These are phyloP conservation scores for Xenoacremonium recifei DNA, from an alignment of 2,329 filamentous ascomycete species.

Conservation along the genomic window DNA sequence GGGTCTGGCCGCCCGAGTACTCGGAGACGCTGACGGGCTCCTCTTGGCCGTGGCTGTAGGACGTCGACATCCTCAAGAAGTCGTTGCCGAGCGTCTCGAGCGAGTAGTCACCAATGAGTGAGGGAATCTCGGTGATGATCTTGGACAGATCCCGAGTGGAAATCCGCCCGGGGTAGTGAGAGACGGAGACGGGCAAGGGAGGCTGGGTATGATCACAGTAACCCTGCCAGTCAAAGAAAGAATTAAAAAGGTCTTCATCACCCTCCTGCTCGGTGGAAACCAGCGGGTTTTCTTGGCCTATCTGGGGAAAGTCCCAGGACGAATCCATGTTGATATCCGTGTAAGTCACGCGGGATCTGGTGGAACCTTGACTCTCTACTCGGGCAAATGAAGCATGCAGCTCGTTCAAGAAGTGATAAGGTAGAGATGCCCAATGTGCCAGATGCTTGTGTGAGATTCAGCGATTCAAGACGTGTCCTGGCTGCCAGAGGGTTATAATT, in stretches of 20 bases:
- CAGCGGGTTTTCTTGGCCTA: conserved; percentile 36
- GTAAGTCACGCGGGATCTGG: conserved; percentile 41
- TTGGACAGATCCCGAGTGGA: conserved; percentile 30
- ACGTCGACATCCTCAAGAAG: conserved; percentile 34
- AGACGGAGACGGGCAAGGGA: conserved; percentile 27
- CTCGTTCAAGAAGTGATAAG: conserved; percentile 37
- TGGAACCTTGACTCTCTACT: conserved; percentile 39
- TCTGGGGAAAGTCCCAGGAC: conserved; percentile 32
- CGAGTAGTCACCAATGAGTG: conserved; percentile 32
- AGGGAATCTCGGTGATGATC: conserved; percentile 35
- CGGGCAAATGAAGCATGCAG: conserved; percentile 36
- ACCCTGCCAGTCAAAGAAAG: conserved; percentile 37
- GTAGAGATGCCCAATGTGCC: conserved; percentile 40
- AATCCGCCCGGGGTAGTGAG: conserved; percentile 27
- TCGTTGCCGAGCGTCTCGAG: conserved; percentile 29
- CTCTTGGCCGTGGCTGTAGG: conserved; percentile 32
- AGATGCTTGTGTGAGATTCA: conserved; percentile 39
- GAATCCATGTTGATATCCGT: conserved; percentile 40
- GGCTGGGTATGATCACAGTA: conserved; percentile 33
- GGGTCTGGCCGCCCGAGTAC: conserved; percentile 36
- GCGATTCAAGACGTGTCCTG: conserved; percentile 37
- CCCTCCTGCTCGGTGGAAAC: conserved; percentile 33
- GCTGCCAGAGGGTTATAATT: conserved; percentile 39
- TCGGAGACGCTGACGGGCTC: conserved; percentile 32
- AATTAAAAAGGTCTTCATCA: conserved; percentile 34